Evolutionary conservation across 108 stramenopile species (phyloP).

Genomic region (Schizochytrium sp.): DNA sequence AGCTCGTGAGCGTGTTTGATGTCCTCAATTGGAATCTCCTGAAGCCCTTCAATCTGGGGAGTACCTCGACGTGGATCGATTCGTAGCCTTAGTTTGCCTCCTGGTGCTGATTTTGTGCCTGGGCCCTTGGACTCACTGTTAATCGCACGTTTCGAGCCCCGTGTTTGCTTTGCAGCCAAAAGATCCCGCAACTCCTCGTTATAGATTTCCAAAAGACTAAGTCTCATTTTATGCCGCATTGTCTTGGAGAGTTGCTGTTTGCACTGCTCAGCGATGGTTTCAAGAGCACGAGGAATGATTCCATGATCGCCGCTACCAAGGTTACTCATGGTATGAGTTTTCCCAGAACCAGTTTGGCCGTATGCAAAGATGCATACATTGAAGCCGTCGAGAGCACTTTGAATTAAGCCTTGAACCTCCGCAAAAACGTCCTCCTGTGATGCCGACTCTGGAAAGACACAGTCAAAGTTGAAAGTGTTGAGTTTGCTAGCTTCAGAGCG

Average conservation of each 20-base stretch:
- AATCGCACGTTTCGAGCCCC: neutral
- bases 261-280: neutral
- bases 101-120: neutral
- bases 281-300: constrained; percentile 13
- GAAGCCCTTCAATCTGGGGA: constrained; percentile 10
- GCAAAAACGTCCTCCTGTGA: constrained; percentile 86
- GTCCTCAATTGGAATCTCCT: neutral
- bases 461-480: constrained; percentile 83
- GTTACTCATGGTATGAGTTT: constrained; percentile 88
- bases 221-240: constrained; percentile 58
- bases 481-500: neutral
- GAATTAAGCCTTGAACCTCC: constrained; percentile 87
- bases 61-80: neutral
- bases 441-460: constrained; percentile 82
- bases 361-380: constrained; percentile 93
- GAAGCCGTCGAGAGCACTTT: constrained; percentile 92
- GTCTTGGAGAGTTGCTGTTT: neutral
- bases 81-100: neutral
- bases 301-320: neutral
- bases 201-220: constrained; percentile 77
- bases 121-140: neutral
- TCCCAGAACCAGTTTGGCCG: constrained; percentile 91
- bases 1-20: neutral
- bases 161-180: constrained; percentile 12
- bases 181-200: constrained; percentile 76